A percentile compares a stretch with the other conserved stretches of the same genome.
Conservation (phyloP, 441 rosid genomes). For the Croton laevigatus region DNA sequence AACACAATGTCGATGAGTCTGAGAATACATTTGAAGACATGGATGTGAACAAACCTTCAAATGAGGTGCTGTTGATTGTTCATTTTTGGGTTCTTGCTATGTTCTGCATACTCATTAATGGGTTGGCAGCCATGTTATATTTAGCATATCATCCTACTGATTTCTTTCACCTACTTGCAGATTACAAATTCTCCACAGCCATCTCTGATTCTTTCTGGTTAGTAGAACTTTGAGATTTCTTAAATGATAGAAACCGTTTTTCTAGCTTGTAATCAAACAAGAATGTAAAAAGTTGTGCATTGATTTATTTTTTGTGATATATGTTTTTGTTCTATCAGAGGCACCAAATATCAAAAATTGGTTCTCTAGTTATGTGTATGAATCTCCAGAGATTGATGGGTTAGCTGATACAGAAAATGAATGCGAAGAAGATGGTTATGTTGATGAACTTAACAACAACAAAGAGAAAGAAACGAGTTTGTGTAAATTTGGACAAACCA, state of each 20-base stretch:
- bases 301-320: not conserved
- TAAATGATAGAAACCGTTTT: not conserved
- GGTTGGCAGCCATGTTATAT: not conserved
- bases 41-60: not conserved
- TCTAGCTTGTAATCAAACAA: not conserved
- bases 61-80: slow-evolving; percentile 27
- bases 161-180: slow-evolving; percentile 28
- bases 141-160: not conserved
- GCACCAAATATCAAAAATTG: slow-evolving; percentile 63
- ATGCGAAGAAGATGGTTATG: slow-evolving; percentile 26
- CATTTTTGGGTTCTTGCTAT: slow-evolving; percentile 15
- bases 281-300: not conserved
- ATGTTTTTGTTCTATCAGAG: slow-evolving; percentile 43
- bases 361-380: slow-evolving; percentile 63
- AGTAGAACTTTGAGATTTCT: slow-evolving; percentile 21
- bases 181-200: slow-evolving; percentile 32
- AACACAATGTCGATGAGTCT: slow-evolving; percentile 7
- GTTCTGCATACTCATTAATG: not conserved
- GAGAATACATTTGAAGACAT: slow-evolving; percentile 5
- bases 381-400: slow-evolving; percentile 41
- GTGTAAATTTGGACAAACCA: slow-evolving; percentile 20
- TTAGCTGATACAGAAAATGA: slow-evolving; percentile 22
- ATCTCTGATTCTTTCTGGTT: slow-evolving; percentile 46
- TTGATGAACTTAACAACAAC: slow-evolving; percentile 30
- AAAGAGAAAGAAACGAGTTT: slow-evolving; percentile 28